These are phyloP conservation scores for Rhodotorula taiwanensis DNA, from an alignment of 768 basidiomycete genomes.

Conservation along the genomic window DNA sequence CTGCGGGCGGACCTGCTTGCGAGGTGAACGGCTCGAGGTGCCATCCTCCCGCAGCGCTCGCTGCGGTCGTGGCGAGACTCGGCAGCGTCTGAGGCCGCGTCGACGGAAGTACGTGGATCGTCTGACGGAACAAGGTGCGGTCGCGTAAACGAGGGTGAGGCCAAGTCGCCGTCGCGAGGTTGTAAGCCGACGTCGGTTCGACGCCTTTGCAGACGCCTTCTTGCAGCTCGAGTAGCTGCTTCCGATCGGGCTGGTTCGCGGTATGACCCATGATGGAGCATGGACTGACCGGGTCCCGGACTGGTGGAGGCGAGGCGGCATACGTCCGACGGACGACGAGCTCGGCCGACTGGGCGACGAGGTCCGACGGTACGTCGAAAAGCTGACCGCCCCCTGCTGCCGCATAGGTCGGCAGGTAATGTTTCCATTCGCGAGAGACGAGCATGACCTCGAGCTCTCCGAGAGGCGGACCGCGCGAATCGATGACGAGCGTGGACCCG, in stretches of 20 bases:
- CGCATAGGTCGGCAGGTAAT: background rate
- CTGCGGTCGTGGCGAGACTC: background rate
- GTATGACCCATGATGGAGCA: conserved; percentile 6
- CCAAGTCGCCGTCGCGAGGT: background rate
- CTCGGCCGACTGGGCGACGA: background rate
- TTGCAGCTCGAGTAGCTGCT: background rate
- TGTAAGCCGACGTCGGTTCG: background rate
- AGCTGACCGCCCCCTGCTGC: background rate
- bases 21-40: background rate
- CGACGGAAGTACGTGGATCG: background rate
- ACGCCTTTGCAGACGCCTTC: background rate
- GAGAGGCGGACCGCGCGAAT: background rate
- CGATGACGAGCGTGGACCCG: conserved; percentile 8
- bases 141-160: background rate
- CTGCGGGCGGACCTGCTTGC: background rate
- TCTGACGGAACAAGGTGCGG: background rate
- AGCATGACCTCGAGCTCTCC: background rate
- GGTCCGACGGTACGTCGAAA: background rate
- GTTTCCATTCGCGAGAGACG: background rate
- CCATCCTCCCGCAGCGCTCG: background rate
- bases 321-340: background rate
- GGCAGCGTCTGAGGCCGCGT: background rate
- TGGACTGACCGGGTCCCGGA: background rate
- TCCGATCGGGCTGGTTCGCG: background rate
- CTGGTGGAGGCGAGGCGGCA: background rate